Evolutionary conservation across 1,139 yeast genomes (phyloP), one percentile per base, ranked within the genome.

Genomic region (Starmera stellimalicola): DNA sequence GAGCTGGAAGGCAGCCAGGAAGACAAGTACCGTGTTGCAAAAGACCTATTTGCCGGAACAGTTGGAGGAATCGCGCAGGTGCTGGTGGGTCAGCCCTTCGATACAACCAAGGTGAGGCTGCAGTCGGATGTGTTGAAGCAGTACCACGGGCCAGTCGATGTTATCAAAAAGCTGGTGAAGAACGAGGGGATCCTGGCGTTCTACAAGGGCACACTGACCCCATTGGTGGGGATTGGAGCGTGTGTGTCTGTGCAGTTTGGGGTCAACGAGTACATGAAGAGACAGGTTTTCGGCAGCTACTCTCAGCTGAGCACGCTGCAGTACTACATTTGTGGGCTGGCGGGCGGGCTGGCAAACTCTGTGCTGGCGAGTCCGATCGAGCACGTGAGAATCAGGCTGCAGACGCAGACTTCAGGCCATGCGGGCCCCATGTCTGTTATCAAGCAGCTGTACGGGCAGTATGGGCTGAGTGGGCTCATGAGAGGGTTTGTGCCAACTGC

Each of bases 31-130:
- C 75, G 87, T 47, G 91, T 85, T 3, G 51, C 68, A 22, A 87
- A 85, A 51, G 96, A 88, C 55, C 70, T 88, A 34, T 63, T 82
- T 41, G 94, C 94, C 6, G 97, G 96, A 9, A 87, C 95, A 23
- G 69, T 83, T 52, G 96, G 96, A 40, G 97, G 97, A 38, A 74
- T 88, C 30, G 87, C 95, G 12, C 97, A 88, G 60, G 96, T 88
- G 11, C 63, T 88, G 31, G 84, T 81, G n/a, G 96, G 96, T 22
- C 96, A 88, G 58, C 97, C 97, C 10, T 88, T 88, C 50, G 97
- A 88, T 55, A 84, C 95, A 9, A 84, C 93, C 31, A 88, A 87
- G 57, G 96, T 88, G 26, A 70, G 97, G 42, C 65, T 88, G 32
- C 96, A 88, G 52, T 78, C 91, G 7, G 85, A 94, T 1, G 76